Evolutionary conservation across 768 basidiomycete species (phyloP).

Genomic region (Hysterangium stoloniferum): DNA sequence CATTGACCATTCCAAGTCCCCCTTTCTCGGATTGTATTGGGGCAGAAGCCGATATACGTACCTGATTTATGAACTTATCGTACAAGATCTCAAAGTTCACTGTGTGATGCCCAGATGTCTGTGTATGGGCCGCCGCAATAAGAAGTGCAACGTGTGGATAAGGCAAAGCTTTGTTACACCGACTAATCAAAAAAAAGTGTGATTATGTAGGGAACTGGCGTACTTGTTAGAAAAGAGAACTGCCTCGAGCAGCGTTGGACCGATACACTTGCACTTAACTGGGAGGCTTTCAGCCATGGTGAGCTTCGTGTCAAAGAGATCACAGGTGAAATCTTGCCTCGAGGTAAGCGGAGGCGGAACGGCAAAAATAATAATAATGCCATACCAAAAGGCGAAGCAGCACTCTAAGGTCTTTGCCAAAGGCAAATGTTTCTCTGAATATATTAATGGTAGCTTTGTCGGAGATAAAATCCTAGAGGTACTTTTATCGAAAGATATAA

Average conservation of each 20-base stretch:
- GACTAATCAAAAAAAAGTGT: slow-evolving; percentile 3
- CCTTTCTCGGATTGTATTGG: slow-evolving; percentile 64
- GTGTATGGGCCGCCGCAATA: slow-evolving; percentile 74
- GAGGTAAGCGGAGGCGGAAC: background rate
- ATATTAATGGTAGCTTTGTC: slow-evolving; percentile 38
- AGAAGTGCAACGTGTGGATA: slow-evolving; percentile 79
- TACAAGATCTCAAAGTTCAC: slow-evolving; percentile 92
- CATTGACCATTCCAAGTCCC: slow-evolving; percentile 61
- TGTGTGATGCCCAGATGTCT: slow-evolving; percentile 64
- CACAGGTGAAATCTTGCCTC: slow-evolving; percentile 16
- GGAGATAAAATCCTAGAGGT: slow-evolving; percentile 34
- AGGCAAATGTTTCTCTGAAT: slow-evolving; percentile 51
- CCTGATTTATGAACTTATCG: slow-evolving; percentile 68
- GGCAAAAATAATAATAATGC: slow-evolving; percentile 21
- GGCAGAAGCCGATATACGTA: slow-evolving; percentile 61
- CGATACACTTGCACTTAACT: slow-evolving; percentile 35
- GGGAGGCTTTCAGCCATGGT: slow-evolving; percentile 45
- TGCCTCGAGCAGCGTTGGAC: slow-evolving; percentile 50
- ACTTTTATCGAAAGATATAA: no score
- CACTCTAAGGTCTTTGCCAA: slow-evolving; percentile 53
- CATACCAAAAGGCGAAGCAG: slow-evolving; percentile 57
- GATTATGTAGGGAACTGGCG: slow-evolving; percentile 17
- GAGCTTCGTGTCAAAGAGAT: slow-evolving; percentile 34
- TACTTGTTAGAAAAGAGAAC: slow-evolving; percentile 49
- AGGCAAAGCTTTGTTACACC: slow-evolving; percentile 44